A percentile compares a stretch with the other conserved stretches of the same genome.
These are phyloP conservation scores for Metschnikowia amazonensis DNA, from an alignment of 805 yeast genomes.

Conservation along the genomic window DNA sequence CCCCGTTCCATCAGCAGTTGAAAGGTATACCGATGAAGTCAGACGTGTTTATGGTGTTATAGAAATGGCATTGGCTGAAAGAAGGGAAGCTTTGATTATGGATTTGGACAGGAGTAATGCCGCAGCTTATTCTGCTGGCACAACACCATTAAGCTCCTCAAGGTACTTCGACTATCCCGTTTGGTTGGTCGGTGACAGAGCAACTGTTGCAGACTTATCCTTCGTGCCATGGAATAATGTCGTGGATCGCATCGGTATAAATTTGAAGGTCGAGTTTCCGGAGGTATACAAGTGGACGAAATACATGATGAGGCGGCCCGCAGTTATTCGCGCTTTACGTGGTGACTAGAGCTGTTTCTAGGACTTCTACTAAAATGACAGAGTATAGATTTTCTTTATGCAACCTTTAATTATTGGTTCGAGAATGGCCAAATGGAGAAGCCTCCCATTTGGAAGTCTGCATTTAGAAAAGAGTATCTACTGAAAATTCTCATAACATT, in stretches of 20 bases:
- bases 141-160: slow-evolving; percentile 80
- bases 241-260: slow-evolving; percentile 87
- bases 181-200: slow-evolving; percentile 86
- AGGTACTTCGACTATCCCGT: slow-evolving; percentile 89
- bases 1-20: slow-evolving; percentile 83
- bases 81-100: slow-evolving; percentile 85
- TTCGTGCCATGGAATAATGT: slow-evolving; percentile 98
- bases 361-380: not conserved
- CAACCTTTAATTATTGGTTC: not conserved
- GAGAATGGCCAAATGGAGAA: not conserved
- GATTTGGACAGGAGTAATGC: slow-evolving; percentile 85
- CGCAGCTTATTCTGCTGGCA: slow-evolving; percentile 81
- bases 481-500: not conserved
- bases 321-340: slow-evolving; percentile 80
- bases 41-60: slow-evolving; percentile 89
- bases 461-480: not conserved
- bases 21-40: slow-evolving; percentile 87
- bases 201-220: slow-evolving; percentile 81
- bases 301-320: slow-evolving; percentile 92
- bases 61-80: slow-evolving; percentile 92
- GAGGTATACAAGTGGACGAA: slow-evolving; percentile 96
- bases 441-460: not conserved
- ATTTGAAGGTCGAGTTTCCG: slow-evolving; percentile 81
- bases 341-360: slow-evolving; percentile 44
- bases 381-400: not conserved